Evolutionary conservation across 352 stramenopile species (phyloP), one percentile per base, ranked within the genome.

Genomic region (Pythium phragmiticola): DNA sequence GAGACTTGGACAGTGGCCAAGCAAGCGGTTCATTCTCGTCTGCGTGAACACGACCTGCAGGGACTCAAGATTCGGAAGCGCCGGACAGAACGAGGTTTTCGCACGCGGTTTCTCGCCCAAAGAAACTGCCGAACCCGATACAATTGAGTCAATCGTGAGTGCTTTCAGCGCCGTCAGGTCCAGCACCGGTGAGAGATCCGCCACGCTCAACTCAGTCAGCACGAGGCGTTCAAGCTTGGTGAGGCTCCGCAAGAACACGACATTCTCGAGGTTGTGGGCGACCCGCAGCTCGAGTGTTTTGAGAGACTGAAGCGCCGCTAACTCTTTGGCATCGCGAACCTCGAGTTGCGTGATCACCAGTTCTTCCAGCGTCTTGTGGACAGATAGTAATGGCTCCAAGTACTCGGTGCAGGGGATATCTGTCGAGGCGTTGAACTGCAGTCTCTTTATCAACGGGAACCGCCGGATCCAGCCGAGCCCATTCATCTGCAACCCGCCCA

Each of bases 21-120:
- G 36, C 16, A 69, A 21, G 17, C 14, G 17, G 8, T 48, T 42
- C 3, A 60, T 52, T 16, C 26, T 16, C 9, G 26, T 33, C 7
- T 37, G 21, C 14, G 57, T 50, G 30, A 69, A 69, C n/a, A 65
- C 5, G 26, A 69, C 23, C 19, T 69, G 55, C n/a, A 69, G 41
- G 19, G 36, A 45, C 30, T 58, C 33, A 16, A 69, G 52, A 5
- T 47, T 6, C 4, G 54, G 55, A 34, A 62, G 60, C 19, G 47
- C 42, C 2, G 55, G 47, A 1, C 45, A 16, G 0, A 17, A 13
- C 7, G n/a, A 1, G 21, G 50, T 45, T 14, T 39, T 13, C 7
- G 11, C 2, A 39, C 11, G 34, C 2, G 45, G 41, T 12, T 23
- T 4, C 0, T 26, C 21, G 1, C 28, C 13, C 7, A 56, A 17